Evolutionary conservation across 495 filamentous ascomycete genomes (phyloP).

Genomic region (Melanomma pulvis-pyrius): DNA sequence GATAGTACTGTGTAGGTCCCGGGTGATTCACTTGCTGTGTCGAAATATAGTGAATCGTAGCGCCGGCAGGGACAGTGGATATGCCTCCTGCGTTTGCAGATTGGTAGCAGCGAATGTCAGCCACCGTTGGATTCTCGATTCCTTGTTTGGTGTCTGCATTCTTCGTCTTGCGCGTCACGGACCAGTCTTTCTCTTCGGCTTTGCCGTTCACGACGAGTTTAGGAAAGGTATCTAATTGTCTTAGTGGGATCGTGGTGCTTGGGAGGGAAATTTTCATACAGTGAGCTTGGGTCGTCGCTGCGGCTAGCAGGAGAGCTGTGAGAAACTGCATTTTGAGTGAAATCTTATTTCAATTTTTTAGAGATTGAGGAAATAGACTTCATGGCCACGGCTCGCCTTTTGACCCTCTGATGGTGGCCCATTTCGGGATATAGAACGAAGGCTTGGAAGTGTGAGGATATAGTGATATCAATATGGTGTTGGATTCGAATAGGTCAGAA

Average conservation of each 20-base stretch:
- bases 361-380: background rate
- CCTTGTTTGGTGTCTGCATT: conserved; percentile 34
- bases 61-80: conserved; percentile 30
- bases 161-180: conserved; percentile 33
- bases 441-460: background rate
- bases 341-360: background rate
- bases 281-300: conserved; percentile 25
- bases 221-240: conserved; percentile 31
- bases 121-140: conserved; percentile 31
- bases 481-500: background rate
- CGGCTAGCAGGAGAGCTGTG: conserved; percentile 16
- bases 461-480: background rate
- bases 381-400: background rate
- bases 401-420: background rate
- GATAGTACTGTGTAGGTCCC: conserved; percentile 35
- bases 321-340: conserved; percentile 26
- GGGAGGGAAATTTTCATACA: conserved; percentile 10
- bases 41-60: conserved; percentile 31
- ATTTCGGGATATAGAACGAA: background rate
- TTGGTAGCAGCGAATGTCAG: conserved; percentile 35
- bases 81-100: conserved; percentile 20
- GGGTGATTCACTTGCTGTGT: conserved; percentile 37
- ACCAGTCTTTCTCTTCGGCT: conserved; percentile 33
- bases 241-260: background rate
- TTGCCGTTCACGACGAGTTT: conserved; percentile 29